Evolutionary conservation across 2,329 filamentous ascomycete genomes (phyloP).

Genomic region (Pezicula carpinea): DNA sequence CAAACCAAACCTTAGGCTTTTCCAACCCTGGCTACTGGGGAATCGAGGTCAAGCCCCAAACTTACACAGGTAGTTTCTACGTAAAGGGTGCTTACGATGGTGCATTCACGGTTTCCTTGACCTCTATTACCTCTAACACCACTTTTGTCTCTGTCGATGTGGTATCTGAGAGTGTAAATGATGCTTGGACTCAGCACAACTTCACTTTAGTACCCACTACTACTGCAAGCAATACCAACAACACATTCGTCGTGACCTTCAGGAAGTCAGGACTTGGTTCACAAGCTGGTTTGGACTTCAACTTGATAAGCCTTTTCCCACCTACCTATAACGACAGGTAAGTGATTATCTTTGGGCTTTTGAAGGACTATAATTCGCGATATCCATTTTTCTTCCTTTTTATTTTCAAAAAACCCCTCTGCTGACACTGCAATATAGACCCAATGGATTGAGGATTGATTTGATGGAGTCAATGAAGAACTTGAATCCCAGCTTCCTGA

Average conservation of each 20-base stretch:
- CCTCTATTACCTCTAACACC: background rate
- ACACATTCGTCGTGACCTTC: constrained; percentile 50
- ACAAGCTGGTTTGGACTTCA: constrained; percentile 41
- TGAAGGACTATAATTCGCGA: constrained; percentile 22
- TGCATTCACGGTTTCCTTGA: constrained; percentile 21
- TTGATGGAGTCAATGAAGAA: constrained; percentile 47
- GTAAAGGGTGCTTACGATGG: constrained; percentile 7
- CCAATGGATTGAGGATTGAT: constrained; percentile 53
- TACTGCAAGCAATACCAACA: constrained; percentile 34
- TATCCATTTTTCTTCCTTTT: too few relatives aligned
- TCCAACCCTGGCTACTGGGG: constrained; percentile 51
- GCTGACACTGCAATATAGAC: background rate
- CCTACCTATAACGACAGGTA: constrained; percentile 49
- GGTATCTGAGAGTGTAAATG: background rate
- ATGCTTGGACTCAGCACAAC: constrained; percentile 9
- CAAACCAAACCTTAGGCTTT: constrained; percentile 34
- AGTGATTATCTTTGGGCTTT: background rate
- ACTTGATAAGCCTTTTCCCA: constrained; percentile 55
- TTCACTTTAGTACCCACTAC: constrained; percentile 5
- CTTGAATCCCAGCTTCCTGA: constrained; percentile 51
- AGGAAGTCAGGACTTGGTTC: constrained; percentile 35
- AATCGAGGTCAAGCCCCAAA: constrained; percentile 28
- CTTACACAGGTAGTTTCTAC: constrained; percentile 11
- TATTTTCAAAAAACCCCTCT: background rate
- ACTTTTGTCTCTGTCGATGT: constrained; percentile 6